Evolutionary conservation across 805 yeast species (phyloP).

Genomic region (Wickerhamomyces xylosicus): DNA sequence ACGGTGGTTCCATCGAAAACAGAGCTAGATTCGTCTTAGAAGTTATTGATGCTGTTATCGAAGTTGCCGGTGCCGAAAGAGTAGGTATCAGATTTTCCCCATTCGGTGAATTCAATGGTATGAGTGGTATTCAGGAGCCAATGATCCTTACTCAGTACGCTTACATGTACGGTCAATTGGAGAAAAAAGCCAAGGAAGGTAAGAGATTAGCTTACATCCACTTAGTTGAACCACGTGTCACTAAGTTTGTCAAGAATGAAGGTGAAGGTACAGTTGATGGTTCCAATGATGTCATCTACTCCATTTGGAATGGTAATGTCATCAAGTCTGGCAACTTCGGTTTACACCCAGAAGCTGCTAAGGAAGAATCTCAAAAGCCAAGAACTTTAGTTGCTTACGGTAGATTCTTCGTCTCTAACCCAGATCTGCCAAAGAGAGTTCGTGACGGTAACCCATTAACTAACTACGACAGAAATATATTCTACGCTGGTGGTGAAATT

Average conservation of each 20-base stretch:
- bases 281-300: slow-evolving; percentile 6
- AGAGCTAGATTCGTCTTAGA: slow-evolving; percentile 35
- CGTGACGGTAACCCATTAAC: slow-evolving; percentile 22
- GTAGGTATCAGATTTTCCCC: slow-evolving; percentile 27
- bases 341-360: slow-evolving; percentile 21
- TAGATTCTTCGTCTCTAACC: slow-evolving; percentile 28
- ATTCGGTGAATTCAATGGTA: slow-evolving; percentile 22
- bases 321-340: slow-evolving; percentile 21
- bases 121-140: slow-evolving; percentile 19
- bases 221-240: slow-evolving; percentile 32
- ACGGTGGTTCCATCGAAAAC: slow-evolving; percentile 43
- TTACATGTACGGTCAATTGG: slow-evolving; percentile 31
- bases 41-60: slow-evolving; percentile 13
- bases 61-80: slow-evolving; percentile 4
- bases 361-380: slow-evolving; percentile 23
- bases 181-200: slow-evolving; percentile 25
- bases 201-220: slow-evolving; percentile 31
- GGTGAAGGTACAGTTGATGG: not conserved
- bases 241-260: no score
- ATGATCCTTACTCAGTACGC: slow-evolving; percentile 28
- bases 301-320: slow-evolving; percentile 16
- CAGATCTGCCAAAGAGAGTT: slow-evolving; percentile 26
- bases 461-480: slow-evolving; percentile 27
- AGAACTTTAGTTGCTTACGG: slow-evolving; percentile 15
- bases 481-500: slow-evolving; percentile 12